Evolutionary conservation across 306 rosid species (phyloP).

Genomic region (Casuarina glauca): DNA sequence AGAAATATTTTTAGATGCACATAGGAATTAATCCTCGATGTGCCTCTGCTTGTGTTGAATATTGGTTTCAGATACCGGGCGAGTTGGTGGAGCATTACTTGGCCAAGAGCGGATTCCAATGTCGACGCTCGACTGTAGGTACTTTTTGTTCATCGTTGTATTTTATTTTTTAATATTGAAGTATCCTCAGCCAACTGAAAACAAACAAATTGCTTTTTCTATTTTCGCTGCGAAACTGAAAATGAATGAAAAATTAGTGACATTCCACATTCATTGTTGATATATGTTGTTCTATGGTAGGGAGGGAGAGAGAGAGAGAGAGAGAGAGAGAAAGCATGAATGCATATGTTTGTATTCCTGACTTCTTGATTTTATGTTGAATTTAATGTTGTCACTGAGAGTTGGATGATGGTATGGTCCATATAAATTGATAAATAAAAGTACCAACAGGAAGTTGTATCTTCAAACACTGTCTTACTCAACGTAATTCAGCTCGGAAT

Average conservation of each 20-base stretch:
- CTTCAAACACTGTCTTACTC: not conserved
- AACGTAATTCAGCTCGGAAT: not conserved
- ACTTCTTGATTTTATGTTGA: not conserved
- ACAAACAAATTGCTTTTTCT: not conserved
- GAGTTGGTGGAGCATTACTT: constrained; percentile 95
- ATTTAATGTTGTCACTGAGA: not conserved
- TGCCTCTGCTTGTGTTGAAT: not conserved
- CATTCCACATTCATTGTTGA: not conserved
- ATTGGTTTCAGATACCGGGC: constrained; percentile 68
- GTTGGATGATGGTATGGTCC: not conserved
- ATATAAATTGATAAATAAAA: not conserved
- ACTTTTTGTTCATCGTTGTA: constrained; percentile 22
- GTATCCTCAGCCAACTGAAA: not conserved
- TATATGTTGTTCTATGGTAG: not conserved
- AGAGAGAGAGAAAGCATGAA: not conserved
- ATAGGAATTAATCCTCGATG: not conserved
- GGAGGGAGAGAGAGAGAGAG: not conserved
- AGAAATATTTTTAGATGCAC: not conserved
- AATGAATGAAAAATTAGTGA: too few species aligned
- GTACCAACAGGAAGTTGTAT: not conserved
- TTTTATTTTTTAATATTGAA: not conserved
- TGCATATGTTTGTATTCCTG: not conserved
- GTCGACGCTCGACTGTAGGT: constrained; percentile 90
- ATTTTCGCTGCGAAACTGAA: too few species aligned
- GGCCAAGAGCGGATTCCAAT: constrained; percentile 86